Evolutionary conservation across 139 green algal genomes (phyloP).

Genomic region (Chlamydomonas urium): DNA sequence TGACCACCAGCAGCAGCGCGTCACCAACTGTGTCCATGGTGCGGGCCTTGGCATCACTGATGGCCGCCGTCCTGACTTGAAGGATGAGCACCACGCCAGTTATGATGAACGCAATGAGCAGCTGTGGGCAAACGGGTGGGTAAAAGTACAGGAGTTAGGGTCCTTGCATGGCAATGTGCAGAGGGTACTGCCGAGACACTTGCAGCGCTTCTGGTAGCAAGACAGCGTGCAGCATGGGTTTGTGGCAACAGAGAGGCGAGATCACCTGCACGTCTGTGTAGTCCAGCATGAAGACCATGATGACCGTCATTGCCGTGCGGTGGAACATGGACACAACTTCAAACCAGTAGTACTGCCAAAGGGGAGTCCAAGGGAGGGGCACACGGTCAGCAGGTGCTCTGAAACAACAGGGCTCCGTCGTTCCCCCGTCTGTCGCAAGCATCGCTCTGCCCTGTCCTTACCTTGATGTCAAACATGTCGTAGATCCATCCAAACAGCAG

Average conservation of each 20-base stretch:
- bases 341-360: conserved; percentile 23
- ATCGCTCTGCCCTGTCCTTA: not conserved
- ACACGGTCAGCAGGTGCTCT: not conserved
- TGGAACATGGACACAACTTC: conserved; percentile 16
- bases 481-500: conserved; percentile 35
- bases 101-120: conserved; percentile 14
- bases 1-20: conserved; percentile 11
- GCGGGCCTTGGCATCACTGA: conserved; percentile 14
- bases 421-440: not conserved
- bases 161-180: not conserved
- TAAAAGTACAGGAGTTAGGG: not conserved
- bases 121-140: not conserved
- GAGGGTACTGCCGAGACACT: not conserved
- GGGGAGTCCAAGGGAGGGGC: not conserved
- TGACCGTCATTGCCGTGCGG: not conserved
- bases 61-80: conserved; percentile 13
- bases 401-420: not conserved
- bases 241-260: not conserved
- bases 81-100: conserved; percentile 10
- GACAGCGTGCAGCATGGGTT: not conserved
- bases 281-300: conserved; percentile 9
- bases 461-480: conserved; percentile 21
- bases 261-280: conserved; percentile 5
- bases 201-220: not conserved
- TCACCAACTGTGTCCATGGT: not conserved